Percentiles rank a stretch among this genome's conserved stretches.
Conservation (phyloP, 768 basidiomycete genomes). For the Termitomyces sp. region DNA sequence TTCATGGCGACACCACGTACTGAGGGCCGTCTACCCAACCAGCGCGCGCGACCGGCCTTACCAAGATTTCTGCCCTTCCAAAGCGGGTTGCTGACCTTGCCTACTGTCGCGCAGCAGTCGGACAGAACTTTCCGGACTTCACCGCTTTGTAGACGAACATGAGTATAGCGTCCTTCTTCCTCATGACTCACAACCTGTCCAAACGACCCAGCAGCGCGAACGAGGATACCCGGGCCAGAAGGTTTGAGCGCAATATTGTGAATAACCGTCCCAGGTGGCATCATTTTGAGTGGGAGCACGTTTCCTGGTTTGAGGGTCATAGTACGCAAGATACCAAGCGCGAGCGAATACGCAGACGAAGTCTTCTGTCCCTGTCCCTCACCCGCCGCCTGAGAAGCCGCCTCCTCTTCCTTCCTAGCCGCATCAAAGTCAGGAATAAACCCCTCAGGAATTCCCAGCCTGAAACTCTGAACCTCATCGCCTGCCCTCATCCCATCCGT, state of each 20-base stretch:
- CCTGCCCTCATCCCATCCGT: conserved; percentile 87
- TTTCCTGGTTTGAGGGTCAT: conserved; percentile 87
- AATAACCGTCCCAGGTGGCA: conserved; percentile 88
- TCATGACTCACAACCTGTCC: conserved; percentile 80
- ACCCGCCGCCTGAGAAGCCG: conserved; percentile 8
- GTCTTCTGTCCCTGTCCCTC: conserved; percentile 1
- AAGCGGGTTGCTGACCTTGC: conserved; percentile 85
- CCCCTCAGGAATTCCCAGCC: conserved; percentile 73
- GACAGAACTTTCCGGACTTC: conserved; percentile 85
- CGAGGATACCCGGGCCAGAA: conserved; percentile 72
- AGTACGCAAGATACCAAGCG: conserved; percentile 79
- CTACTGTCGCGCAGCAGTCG: conserved; percentile 84
- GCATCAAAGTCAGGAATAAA: conserved; percentile 52
- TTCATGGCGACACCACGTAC: conserved; percentile 98
- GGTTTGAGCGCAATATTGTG: conserved; percentile 81
- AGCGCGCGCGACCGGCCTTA: conserved; percentile 86
- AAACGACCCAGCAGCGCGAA: conserved; percentile 85
- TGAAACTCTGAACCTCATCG: conserved; percentile 81
- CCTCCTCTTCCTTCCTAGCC: conserved; percentile 13
- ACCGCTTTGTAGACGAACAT: conserved; percentile 85
- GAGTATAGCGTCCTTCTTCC: conserved; percentile 63
- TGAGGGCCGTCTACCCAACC: conserved; percentile 79
- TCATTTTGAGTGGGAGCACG: conserved; percentile 84
- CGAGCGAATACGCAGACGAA: conserved; percentile 55
- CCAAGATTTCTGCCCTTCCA: conserved; percentile 84